Percentiles rank a stretch among this genome's conserved stretches.
These are phyloP conservation scores for Panaeolus cyanescens DNA, from an alignment of 768 basidiomycete genomes.

Conservation along the genomic window DNA sequence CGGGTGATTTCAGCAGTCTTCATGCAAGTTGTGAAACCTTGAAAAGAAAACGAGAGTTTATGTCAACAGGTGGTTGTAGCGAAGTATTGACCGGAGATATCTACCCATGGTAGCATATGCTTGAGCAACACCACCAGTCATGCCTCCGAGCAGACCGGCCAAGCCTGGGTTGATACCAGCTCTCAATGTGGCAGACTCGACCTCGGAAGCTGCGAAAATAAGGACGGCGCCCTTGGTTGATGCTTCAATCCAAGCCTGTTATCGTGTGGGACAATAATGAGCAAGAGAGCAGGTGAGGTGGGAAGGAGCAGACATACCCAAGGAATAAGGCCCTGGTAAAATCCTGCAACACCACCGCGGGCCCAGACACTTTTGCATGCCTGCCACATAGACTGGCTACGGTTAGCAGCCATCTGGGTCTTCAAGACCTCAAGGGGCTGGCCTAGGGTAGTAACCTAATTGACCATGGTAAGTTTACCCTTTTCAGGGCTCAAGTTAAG, in stretches of 20 bases:
- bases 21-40: conserved; percentile 99
- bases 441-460: conserved; percentile 93
- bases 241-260: conserved; percentile 98
- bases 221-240: conserved; percentile 98
- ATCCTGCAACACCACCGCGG: conserved; percentile 86
- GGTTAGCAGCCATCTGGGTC: conserved; percentile 99
- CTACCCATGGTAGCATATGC: conserved; percentile 99
- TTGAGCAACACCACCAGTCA: conserved; percentile 96
- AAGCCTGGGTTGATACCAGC: conserved; percentile 79
- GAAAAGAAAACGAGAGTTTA: conserved; percentile 1
- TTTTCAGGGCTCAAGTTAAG: conserved; percentile 2
- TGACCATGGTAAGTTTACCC: conserved; percentile 8
- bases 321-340: conserved; percentile 98
- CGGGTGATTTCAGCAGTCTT: conserved; percentile 98
- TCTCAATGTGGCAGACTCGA: conserved; percentile 67
- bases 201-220: conserved; percentile 94
- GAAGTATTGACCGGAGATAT: conserved; percentile 27
- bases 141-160: conserved; percentile 92
- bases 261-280: conserved; percentile 5
- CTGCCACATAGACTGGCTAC: conserved; percentile 86
- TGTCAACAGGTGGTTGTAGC: not conserved
- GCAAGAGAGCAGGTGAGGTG: not conserved
- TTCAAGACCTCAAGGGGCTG: conserved; percentile 98
- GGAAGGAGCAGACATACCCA: conserved; percentile 63
- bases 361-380: conserved; percentile 87